Percentiles rank a stretch among this genome's conserved stretches.
Evolutionary conservation across 768 basidiomycete genomes (phyloP).

Genomic region (Imleria badia): DNA sequence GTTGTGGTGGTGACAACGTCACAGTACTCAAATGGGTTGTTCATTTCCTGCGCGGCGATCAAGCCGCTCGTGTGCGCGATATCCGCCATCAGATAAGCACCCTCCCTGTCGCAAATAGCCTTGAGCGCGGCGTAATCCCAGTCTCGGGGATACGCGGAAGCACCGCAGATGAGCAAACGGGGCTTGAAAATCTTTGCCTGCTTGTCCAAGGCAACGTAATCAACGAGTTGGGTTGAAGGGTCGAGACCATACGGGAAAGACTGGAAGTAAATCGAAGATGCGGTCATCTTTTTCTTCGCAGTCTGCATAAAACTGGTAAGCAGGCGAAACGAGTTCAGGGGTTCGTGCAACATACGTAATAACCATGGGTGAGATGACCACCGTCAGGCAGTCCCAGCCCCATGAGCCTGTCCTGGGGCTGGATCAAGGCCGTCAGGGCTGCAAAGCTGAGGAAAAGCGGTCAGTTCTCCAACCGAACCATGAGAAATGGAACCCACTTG

Average conservation of each 20-base stretch:
- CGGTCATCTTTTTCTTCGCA: slow-evolving; percentile 99
- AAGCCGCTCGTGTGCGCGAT: slow-evolving; percentile 98
- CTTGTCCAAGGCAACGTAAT: slow-evolving; percentile 75
- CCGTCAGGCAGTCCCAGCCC: slow-evolving; percentile 98
- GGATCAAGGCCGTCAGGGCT: slow-evolving; percentile 90
- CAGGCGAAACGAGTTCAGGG: neutral
- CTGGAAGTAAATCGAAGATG: slow-evolving; percentile 99
- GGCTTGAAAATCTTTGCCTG: slow-evolving; percentile 97
- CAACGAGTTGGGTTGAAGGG: slow-evolving; percentile 82
- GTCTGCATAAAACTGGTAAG: slow-evolving; percentile 49
- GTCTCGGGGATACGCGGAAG: slow-evolving; percentile 97
- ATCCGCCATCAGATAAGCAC: slow-evolving; percentile 92
- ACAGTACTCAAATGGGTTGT: slow-evolving; percentile 92
- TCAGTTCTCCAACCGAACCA: slow-evolving; percentile 11
- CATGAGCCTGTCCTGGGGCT: slow-evolving; percentile 98
- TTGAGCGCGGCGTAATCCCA: slow-evolving; percentile 92
- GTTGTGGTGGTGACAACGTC: slow-evolving; percentile 99
- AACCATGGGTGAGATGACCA: slow-evolving; percentile 96
- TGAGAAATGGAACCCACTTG: slow-evolving; percentile 54
- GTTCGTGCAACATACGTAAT: slow-evolving; percentile 63
- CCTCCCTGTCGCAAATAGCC: slow-evolving; percentile 80
- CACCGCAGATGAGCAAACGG: slow-evolving; percentile 93
- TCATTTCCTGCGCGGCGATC: slow-evolving; percentile 87
- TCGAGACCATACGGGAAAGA: slow-evolving; percentile 91
- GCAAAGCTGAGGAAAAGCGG: slow-evolving; percentile 68